Evolutionary conservation across 83 land plant genomes (phyloP), one percentile per base, ranked within the genome.

Genomic region (Diphasiastrum complanatum): DNA sequence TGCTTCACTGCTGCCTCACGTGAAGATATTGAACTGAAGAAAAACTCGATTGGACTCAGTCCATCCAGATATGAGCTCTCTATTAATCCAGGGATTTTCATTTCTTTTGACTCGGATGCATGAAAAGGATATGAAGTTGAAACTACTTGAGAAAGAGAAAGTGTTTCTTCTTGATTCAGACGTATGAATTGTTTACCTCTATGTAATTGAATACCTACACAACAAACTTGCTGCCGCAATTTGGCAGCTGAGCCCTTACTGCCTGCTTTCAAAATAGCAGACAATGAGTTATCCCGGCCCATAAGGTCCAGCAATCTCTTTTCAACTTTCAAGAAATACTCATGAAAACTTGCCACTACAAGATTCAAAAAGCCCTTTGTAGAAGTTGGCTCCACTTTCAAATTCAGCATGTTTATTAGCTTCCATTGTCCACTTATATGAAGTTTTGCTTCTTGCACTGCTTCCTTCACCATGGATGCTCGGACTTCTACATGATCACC

Each of bases 21-120:
- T 30, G 56, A 31, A 3, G 74, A 51, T 35, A 63, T 51, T 2
- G 56, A 25, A 30, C 52, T 60, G 71, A 33, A 41, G 69, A 63
- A 70, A 31, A 70, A 66, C 33, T 64, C 70, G n/a, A n/a, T 18
- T 29, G 74, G 47, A 2, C 25, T 45, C 51, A 70, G 33, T 14
- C 74, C 74, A 52, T 70, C 74, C 25, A 70, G 47, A 34, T 64
- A 45, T 19, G 74, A 70, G 61, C 60, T 64, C 22, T 43, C 36
- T 14, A 70, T 60, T 14, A 70, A 40, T 19, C 68, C 68, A 36
- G 29, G 31, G 23, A 30, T 38, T 31, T 67, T 48, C 70, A 56
- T 56, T 58, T 40, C 38, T 33, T 58, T 63, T 1, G n/a, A 41
- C 18, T n/a, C n/a, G n/a, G n/a, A n/a, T n/a, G n/a, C n/a, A n/a